These are phyloP conservation scores for Teunomyces atbi DNA, from an alignment of 805 yeast species.

Conservation along the genomic window DNA sequence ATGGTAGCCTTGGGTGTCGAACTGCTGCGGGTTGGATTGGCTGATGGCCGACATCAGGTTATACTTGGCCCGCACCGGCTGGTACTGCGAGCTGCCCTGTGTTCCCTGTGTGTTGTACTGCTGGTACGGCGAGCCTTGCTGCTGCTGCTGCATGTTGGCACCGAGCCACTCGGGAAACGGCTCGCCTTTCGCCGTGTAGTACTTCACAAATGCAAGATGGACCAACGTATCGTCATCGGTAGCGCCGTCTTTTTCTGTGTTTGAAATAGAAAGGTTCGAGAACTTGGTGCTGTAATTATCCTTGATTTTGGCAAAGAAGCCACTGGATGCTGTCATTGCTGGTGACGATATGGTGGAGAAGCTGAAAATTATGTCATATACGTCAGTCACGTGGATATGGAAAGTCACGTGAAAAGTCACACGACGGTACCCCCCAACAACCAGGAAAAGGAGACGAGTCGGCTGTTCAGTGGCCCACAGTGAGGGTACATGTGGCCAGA, in stretches of 20 bases:
- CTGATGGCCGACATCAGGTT: not conserved
- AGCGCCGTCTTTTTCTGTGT: conserved; percentile 38
- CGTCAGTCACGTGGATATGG: too few relatives aligned
- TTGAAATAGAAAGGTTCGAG: conserved; percentile 32
- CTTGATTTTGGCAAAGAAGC: conserved; percentile 33
- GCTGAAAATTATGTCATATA: too few relatives aligned
- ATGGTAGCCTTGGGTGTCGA: conserved; percentile 18
- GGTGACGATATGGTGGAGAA: too few relatives aligned
- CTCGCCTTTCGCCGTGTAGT: conserved; percentile 22
- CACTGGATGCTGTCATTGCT: not conserved
- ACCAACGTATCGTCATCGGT: conserved; percentile 39
- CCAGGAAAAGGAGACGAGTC: too few relatives aligned
- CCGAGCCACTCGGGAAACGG: conserved; percentile 49
- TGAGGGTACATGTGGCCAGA: too few relatives aligned
- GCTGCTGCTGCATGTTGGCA: conserved; percentile 16
- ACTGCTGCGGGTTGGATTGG: conserved; percentile 2
- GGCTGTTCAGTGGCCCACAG: too few relatives aligned
- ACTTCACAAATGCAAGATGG: conserved; percentile 43
- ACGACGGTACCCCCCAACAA: too few relatives aligned
- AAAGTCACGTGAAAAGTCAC: not conserved
- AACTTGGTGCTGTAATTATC: conserved; percentile 38
- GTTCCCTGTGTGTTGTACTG: conserved; percentile 6
- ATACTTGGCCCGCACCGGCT: conserved; percentile 9
- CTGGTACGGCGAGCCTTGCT: conserved; percentile 5
- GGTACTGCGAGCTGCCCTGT: conserved; percentile 11